A percentile compares a stretch with the other conserved stretches of the same genome.
phyloP scores from a whole-genome alignment of 371 early-diverging fungal genomes.

The Mortierella sp. region DNA sequence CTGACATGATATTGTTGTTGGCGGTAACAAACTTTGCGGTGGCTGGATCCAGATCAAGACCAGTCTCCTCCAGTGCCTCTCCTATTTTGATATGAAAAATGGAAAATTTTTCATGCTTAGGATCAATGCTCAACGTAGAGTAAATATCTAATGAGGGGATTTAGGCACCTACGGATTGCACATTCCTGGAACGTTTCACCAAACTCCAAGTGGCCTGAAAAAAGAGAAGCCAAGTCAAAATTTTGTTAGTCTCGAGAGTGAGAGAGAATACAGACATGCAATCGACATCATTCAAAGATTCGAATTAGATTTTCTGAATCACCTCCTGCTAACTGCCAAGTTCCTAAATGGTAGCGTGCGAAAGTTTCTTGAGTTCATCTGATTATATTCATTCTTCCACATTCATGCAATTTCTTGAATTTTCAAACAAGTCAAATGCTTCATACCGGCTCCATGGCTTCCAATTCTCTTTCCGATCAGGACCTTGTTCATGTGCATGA shows the following conservation, averaged over 20 bases:
- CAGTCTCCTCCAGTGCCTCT: constrained; percentile 73
- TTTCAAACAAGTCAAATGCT: neutral
- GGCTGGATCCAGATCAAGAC: constrained; percentile 55
- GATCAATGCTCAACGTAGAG: neutral
- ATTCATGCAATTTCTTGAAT: neutral
- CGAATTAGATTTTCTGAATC: neutral
- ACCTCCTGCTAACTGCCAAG: constrained; percentile 73
- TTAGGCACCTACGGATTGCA: constrained; percentile 61
- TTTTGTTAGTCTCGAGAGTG: neutral
- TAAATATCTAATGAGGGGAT: neutral
- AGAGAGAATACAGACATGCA: neutral
- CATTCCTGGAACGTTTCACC: constrained; percentile 72
- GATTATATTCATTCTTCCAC: too few species aligned
- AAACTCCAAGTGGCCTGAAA: constrained; percentile 70
- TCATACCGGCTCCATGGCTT: constrained; percentile 69
- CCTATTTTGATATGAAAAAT: constrained; percentile 29
- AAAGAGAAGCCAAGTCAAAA: neutral
- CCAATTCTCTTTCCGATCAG: constrained; percentile 71
- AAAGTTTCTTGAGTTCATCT: too few species aligned
- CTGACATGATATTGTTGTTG: constrained; percentile 69
- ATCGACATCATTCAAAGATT: neutral
- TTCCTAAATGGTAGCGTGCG: constrained; percentile 37
- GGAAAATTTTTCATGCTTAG: too few species aligned
- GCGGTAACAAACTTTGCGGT: constrained; percentile 61
- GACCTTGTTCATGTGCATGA: constrained; percentile 46